phyloP scores from a whole-genome alignment of 1,284 basidiomycete species.

The Cutaneotrichosporon sp. region DNA sequence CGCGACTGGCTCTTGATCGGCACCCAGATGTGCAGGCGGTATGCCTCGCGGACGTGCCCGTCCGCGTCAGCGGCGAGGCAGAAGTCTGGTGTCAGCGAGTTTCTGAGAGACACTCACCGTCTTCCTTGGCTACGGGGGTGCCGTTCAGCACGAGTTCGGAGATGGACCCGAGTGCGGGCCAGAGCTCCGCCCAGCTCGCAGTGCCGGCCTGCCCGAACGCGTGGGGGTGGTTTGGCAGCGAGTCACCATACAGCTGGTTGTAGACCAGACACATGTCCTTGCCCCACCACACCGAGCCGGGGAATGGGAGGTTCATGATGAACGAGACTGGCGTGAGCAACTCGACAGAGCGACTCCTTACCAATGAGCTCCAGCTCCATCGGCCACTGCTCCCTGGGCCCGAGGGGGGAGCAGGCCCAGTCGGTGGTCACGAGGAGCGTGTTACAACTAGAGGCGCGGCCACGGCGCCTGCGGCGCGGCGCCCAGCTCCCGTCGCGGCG shows the following conservation, averaged over 20 bases:
- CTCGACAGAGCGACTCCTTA: too few relatives aligned
- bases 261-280: constrained; percentile 48
- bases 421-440: constrained; percentile 39
- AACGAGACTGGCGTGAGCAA: constrained; percentile 14
- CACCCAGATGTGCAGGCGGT: constrained; percentile 46
- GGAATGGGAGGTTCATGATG: constrained; percentile 43
- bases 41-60: constrained; percentile 28
- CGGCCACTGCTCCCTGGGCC: constrained; percentile 41
- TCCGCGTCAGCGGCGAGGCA: constrained; percentile 22
- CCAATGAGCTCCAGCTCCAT: constrained; percentile 18
- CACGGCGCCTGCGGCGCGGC: background rate
- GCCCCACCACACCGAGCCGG: constrained; percentile 51
- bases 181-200: constrained; percentile 46
- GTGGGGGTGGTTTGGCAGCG: constrained; percentile 39
- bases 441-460: background rate
- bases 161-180: constrained; percentile 44
- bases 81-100: constrained; percentile 28
- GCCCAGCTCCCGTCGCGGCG: background rate
- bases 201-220: constrained; percentile 48
- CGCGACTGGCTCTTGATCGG: constrained; percentile 43
- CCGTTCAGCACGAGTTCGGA: constrained; percentile 45
- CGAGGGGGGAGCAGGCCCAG: constrained; percentile 47
- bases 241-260: constrained; percentile 45
- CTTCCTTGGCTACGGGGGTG: constrained; percentile 45
- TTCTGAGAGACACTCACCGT: constrained; percentile 31